phyloP scores from a whole-genome alignment of 163 green algal species.

The Prototheca cutis region DNA sequence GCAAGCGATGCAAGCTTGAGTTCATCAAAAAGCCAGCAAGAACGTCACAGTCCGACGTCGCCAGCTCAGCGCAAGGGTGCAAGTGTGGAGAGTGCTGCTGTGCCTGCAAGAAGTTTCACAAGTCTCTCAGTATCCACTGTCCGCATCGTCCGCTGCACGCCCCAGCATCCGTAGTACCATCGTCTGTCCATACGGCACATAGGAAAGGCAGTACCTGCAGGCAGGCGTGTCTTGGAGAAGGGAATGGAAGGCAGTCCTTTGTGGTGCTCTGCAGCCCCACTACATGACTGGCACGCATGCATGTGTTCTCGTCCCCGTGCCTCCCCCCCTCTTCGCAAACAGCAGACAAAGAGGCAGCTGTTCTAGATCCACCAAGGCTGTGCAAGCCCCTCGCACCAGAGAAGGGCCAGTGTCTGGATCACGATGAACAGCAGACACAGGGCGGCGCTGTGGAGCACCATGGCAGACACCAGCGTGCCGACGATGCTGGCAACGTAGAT shows the following conservation, averaged over 20 bases:
- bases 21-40: too few relatives aligned
- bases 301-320: too few relatives aligned
- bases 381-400: background rate
- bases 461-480: background rate
- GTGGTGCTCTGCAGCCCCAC: background rate
- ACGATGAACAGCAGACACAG: slow-evolving; percentile 1
- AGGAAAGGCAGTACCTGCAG: slow-evolving; percentile 4
- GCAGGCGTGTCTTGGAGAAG: too few relatives aligned
- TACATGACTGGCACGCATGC: background rate
- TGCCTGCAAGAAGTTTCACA: too few relatives aligned
- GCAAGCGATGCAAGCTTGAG: too few relatives aligned
- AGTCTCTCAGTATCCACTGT: background rate
- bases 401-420: background rate
- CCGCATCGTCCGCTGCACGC: background rate
- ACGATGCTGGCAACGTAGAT: background rate
- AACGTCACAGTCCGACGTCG: too few relatives aligned
- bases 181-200: background rate
- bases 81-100: too few relatives aligned
- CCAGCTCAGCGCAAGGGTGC: too few relatives aligned
- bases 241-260: background rate
- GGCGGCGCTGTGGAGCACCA: background rate
- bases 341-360: too few relatives aligned
- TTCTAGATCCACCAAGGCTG: too few relatives aligned
- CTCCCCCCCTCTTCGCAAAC: too few relatives aligned
- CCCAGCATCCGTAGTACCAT: background rate